Conservation (phyloP, 768 basidiomycete genomes). For the Tylopilus plumbeoviolaceoides region DNA sequence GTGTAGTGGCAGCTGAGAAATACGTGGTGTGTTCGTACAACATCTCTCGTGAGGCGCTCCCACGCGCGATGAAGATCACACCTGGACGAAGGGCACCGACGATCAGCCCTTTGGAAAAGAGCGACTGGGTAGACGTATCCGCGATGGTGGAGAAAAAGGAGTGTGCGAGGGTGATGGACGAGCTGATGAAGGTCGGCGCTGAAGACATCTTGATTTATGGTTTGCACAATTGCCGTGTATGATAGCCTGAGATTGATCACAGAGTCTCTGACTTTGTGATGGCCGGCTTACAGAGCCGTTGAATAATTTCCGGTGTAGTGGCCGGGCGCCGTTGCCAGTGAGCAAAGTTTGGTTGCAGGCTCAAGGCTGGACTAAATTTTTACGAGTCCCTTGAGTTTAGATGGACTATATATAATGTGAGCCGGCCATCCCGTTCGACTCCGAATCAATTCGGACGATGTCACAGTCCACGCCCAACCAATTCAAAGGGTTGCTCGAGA, state of each 20-base stretch:
- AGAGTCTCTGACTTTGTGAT: neutral
- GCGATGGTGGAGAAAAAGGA: constrained; percentile 86
- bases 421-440: neutral
- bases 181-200: constrained; percentile 76
- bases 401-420: neutral
- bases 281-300: no score
- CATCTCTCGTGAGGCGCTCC: constrained; percentile 60
- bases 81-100: constrained; percentile 91
- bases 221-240: constrained; percentile 92
- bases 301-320: neutral
- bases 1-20: constrained; percentile 82
- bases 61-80: constrained; percentile 64
- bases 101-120: constrained; percentile 75
- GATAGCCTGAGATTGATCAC: neutral
- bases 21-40: constrained; percentile 95
- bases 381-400: neutral
- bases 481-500: constrained; percentile 76
- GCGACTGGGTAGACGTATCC: constrained; percentile 88
- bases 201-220: constrained; percentile 89
- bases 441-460: constrained; percentile 14
- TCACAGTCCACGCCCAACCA: constrained; percentile 37
- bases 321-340: no score
- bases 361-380: no score
- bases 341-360: no score
- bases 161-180: constrained; percentile 84